A percentile compares a stretch with the other conserved stretches of the same genome.
phyloP scores from a whole-genome alignment of 306 rosid species.

The Cicer arietinum region DNA sequence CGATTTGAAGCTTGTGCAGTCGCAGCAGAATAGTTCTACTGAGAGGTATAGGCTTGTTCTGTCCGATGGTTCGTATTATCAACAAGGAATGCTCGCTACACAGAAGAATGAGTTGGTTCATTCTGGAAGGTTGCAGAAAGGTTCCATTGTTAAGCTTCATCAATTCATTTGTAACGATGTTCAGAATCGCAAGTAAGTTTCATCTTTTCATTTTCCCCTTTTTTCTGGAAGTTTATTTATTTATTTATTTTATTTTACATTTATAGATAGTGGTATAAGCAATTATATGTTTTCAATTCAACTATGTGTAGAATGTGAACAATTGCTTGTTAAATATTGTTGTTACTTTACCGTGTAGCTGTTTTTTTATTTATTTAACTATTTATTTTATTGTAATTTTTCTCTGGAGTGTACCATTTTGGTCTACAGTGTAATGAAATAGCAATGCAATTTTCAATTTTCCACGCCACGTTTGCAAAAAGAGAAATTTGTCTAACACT shows the following conservation, averaged over 20 bases:
- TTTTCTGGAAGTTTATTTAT: too few relatives aligned
- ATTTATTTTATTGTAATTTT: background rate
- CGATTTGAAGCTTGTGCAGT: conserved; percentile 63
- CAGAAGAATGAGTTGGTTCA: conserved; percentile 59
- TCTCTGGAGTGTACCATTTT: background rate
- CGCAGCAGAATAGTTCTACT: conserved; percentile 40
- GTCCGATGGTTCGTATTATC: conserved; percentile 69
- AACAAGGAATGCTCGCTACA: conserved; percentile 79
- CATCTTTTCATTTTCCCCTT: background rate
- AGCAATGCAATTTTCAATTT: background rate
- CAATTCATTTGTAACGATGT: conserved; percentile 62
- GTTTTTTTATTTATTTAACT: background rate
- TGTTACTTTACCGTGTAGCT: background rate
- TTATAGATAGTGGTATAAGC: background rate
- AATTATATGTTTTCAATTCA: background rate
- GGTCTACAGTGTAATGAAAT: background rate
- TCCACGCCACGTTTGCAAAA: background rate
- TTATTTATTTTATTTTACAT: background rate
- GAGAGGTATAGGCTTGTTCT: conserved; percentile 72
- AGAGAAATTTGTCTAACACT: background rate
- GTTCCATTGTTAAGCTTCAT: conserved; percentile 60
- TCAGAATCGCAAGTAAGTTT: conserved; percentile 71
- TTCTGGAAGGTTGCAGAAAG: conserved; percentile 59
- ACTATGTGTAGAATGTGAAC: background rate
- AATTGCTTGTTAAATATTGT: background rate